Evolutionary conservation across 805 yeast species (phyloP), one percentile per base, ranked within the genome.

Genomic region (Aciculoconidium aculeatum): DNA sequence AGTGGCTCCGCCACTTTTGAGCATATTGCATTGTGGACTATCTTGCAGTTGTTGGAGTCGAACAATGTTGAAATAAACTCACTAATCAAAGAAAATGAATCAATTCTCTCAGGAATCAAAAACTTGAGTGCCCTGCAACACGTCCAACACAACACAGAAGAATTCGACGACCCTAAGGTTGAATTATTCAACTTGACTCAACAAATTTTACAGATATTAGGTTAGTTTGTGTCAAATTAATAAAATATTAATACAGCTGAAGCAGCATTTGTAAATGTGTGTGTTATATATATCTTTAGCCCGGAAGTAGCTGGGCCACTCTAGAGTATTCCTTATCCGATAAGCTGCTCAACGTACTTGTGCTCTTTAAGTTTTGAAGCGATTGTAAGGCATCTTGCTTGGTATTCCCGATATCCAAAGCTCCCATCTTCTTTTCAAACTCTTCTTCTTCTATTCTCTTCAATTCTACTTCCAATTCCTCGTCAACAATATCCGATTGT

Each of bases 11-110:
- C 94, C 9, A 92, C 97, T 0, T 92, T 92, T 58, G 97, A 92
- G 60, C 98, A 92, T 55, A 92, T 92, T 59, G 96, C 97, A 1
- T 72, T 88, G 37, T 92, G 98, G 98, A 90, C 96, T 24, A 80
- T 88, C 42, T 68, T 90, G 44, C 98, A 92, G 60, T 70, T 92
- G 40, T 71, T 92, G 41, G 98, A 92, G 58, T 78, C 94, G 37
- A 84, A 81, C 45, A 83, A 87, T 49, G 55, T 57, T 30, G 77
- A 77, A 49, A 65, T 81, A 46, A 70, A 67, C 39, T 48, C 67
- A 11, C 57, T 74, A 44, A 73, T 77, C 23, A 75, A 73, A 45
- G 71, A 62, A 25, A 74, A 75, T 43, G 67, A 64, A 29, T 63
- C 72, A 11, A 69, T 75, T 12, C 64, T 76, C 27, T 58, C 65